Base-by-base conservation (phyloP, 140 eudicot genomes). In the Bidens hawaiensis region DNA sequence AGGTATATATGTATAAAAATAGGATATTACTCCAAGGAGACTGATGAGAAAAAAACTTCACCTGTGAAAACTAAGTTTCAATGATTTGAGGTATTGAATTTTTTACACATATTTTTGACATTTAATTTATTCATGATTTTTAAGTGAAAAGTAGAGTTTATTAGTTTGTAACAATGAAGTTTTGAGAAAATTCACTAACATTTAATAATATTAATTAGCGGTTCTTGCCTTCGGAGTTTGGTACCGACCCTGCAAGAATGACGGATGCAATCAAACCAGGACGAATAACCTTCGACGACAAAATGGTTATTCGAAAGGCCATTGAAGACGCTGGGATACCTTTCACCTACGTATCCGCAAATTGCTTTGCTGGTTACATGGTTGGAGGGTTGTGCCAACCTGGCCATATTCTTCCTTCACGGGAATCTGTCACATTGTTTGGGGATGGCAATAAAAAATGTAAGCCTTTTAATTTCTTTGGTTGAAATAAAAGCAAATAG, bases 201-300 rank as follows among this genome's bases (percentile, higher is more conserved):
- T 27, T 27, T 2, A 41, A 42, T 2, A 15, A 2, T 43, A 43
- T 62, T 43, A 28, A 48, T 5, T 36, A 83, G 94, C 83, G 96
- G 24, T 87, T 87, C 65, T 53, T 84, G 81, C 96, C 96, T 1
- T 87, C 94, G 28, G 89, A 87, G 62, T 87, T 87, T 64, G 96
- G 93, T 0, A 74, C 75, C 31, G 82, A 87, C 46, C 82, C 93
- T 0, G 84, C 96, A 12, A 56, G 42, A 75, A 90, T 90, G 97
- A 81, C 45, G 28, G 54, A 87, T 55, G 97, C 97, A 0, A 64
- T 90, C 1, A 88, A 80, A 70, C 94, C 97, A 16, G 97, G 96
- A 46, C 70, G 89, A 19, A 82, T 76, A n/a, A 87, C 97, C 7
- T 87, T 90, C 48, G 97, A 90, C 16, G 97, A 87, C 71, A 90